Conservation (phyloP, 2,329 filamentous ascomycete species). For the Chaetomium sp. region DNA sequence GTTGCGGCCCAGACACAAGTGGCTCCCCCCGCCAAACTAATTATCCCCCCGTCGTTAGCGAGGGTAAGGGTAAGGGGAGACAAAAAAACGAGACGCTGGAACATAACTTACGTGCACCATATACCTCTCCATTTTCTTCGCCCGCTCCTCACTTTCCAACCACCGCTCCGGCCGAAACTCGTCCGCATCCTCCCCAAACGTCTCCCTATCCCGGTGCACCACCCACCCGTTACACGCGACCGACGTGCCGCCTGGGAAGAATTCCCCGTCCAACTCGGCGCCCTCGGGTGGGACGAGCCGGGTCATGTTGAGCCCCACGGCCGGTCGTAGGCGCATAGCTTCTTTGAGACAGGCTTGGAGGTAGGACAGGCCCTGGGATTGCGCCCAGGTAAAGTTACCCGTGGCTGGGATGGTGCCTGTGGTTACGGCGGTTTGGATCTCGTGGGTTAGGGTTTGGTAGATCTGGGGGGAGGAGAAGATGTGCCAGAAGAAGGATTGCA, state of each 20-base stretch:
- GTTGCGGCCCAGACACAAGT: constrained; percentile 50
- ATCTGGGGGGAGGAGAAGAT: constrained; percentile 39
- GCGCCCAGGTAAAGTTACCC: constrained; percentile 41
- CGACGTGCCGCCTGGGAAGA: constrained; percentile 45
- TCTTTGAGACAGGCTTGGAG: constrained; percentile 53
- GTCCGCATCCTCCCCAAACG: constrained; percentile 48
- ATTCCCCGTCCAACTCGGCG: constrained; percentile 43
- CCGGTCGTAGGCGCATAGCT: constrained; percentile 49
- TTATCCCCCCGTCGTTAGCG: no score
- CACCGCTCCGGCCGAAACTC: constrained; percentile 49
- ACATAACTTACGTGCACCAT: constrained; percentile 45
- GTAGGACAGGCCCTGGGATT: constrained; percentile 45
- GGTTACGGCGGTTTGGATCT: constrained; percentile 38
- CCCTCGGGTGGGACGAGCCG: constrained; percentile 45
- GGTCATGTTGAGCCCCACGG: constrained; percentile 49
- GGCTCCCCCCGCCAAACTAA: constrained; percentile 48
- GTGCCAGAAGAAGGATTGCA: constrained; percentile 51
- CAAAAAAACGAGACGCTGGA: no score
- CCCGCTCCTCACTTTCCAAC: constrained; percentile 40
- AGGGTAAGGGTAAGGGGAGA: neutral
- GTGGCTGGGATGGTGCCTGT: constrained; percentile 30
- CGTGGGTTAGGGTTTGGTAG: constrained; percentile 34
- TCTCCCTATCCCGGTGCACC: constrained; percentile 40
- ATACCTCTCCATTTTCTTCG: constrained; percentile 44
- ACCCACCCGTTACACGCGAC: constrained; percentile 51